These are phyloP conservation scores for Ramaria sp. DNA, from an alignment of 768 basidiomycete genomes.

Conservation along the genomic window DNA sequence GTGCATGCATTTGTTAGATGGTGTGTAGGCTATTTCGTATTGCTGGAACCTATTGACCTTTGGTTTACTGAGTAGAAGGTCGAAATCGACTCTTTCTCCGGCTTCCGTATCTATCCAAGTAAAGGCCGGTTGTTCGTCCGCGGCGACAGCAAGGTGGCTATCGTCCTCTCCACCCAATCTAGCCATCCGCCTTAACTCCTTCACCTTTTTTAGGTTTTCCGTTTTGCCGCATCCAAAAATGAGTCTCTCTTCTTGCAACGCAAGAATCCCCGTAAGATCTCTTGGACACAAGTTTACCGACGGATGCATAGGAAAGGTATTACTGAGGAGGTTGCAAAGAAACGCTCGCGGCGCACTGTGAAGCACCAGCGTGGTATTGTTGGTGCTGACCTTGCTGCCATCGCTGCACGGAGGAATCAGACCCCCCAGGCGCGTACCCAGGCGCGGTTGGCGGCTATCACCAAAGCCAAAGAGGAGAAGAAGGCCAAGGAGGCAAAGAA, in stretches of 20 bases:
- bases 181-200: neutral
- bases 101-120: constrained; percentile 94
- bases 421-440: constrained; percentile 74
- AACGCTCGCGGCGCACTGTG: constrained; percentile 90
- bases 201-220: constrained; percentile 54
- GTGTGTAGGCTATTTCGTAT: neutral
- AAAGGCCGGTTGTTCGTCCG: constrained; percentile 95
- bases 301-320: constrained; percentile 99
- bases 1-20: neutral
- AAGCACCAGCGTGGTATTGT: constrained; percentile 98
- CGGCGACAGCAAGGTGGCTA: constrained; percentile 84
- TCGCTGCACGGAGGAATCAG: constrained; percentile 89
- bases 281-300: constrained; percentile 90
- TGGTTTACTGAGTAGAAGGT: constrained; percentile 57
- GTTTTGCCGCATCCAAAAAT: constrained; percentile 87
- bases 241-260: constrained; percentile 96
- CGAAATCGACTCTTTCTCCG: constrained; percentile 98
- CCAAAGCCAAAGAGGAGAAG: constrained; percentile 94
- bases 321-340: constrained; percentile 98
- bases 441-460: constrained; percentile 74
- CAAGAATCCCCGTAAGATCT: constrained; percentile 99
- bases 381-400: constrained; percentile 87
- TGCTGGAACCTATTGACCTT: neutral
- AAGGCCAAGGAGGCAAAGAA: constrained; percentile 93
- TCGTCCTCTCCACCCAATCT: neutral